Evolutionary conservation across 306 rosid genomes (phyloP), one percentile per base, ranked within the genome.

Genomic region (Prunus fruticosa): DNA sequence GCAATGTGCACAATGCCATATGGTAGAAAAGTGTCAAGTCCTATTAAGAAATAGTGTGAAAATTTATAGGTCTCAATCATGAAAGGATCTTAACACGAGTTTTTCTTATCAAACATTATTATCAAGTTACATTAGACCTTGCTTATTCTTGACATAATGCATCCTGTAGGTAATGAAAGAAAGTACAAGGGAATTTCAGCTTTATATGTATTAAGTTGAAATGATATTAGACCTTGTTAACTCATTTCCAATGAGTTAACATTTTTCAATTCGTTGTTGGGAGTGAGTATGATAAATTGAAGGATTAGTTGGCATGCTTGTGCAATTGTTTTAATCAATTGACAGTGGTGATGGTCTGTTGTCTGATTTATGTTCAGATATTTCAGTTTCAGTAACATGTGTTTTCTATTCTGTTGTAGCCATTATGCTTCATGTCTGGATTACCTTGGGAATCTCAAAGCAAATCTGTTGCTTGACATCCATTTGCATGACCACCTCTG

Each of bases 401-500:
- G 50, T 73, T n/a, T 46, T 57, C 72, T 76, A 38, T 68, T 61
- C 16, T 78, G 76, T 80, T 80, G 87, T 84, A 96, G 99, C 88
- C 98, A 78, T 78, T 96, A 96, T 83, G 99, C 99, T 12, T 93
- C 99, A 25, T 96, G 99, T 82, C 82, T 96, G 86, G 97, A 91
- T 62, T 96, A 96, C 87, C 98, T 96, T 8, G 97, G 90, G 80
- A 96, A 89, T 86, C 98, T 96, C 77, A 96, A 91, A 85, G 90
- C 98, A 49, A 93, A 87, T 75, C 73, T 96, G 78, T 73, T 84
- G 52, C 96, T 96, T 51, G 98, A 96, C 86, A 78, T 92, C 76
- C 99, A 96, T 89, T 85, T 96, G 86, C 89, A 92, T 64, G 99
- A 96, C 80, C 99, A 96, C 85, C 90, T 96, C 23, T n/a, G 98